Evolutionary conservation across 345 rosid genomes (phyloP), one percentile per base, ranked within the genome.

Genomic region (Angophora floribunda): DNA sequence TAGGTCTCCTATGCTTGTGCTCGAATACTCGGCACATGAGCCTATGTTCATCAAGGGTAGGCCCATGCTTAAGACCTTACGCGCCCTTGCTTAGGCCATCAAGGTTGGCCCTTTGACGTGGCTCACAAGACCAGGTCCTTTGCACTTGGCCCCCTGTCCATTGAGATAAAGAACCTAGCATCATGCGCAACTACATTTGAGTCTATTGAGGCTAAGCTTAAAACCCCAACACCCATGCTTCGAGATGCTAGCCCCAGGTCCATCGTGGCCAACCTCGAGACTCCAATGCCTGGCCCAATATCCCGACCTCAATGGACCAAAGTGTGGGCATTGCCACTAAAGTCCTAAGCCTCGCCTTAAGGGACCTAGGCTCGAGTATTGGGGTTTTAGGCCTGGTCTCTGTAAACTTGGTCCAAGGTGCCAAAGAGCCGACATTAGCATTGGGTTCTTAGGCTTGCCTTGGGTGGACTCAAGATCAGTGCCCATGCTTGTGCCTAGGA

Each of bases 241-340:
- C n/a, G 12, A 55, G 0, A 55, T 55, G 61, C 22, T 55, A 28
- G 61, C 61, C 10, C 22, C 11, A 9, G 22, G 12, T 55, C 28
- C 22, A 55, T 22, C 0, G 2, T 21, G 61, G 61, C 5, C 9
- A 22, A 0, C 11, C 61, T 0, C 3, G 1, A 55, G 61, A 21
- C 5, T 26, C 22, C 12, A 55, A 8, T 0, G 0, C 22, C 22
- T 7, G 12, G 0, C 61, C 0, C 0, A 1, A 55, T 4, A 55
- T 55, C 61, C 1, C 1, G 0, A 55, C 26, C 2, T 55, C 61
- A 21, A 22, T 55, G 5, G 61, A 4, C 5, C 61, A 0, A 0
- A 0, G 61, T 0, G 0, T 0, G 22, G 1, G 28, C 61, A 22
- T 0, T 0, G 1, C 21, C 5, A 22, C 7, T 55, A 28, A 7